Conservation (phyloP, 1,284 basidiomycete genomes). For the Sanghuangporus baumii region DNA sequence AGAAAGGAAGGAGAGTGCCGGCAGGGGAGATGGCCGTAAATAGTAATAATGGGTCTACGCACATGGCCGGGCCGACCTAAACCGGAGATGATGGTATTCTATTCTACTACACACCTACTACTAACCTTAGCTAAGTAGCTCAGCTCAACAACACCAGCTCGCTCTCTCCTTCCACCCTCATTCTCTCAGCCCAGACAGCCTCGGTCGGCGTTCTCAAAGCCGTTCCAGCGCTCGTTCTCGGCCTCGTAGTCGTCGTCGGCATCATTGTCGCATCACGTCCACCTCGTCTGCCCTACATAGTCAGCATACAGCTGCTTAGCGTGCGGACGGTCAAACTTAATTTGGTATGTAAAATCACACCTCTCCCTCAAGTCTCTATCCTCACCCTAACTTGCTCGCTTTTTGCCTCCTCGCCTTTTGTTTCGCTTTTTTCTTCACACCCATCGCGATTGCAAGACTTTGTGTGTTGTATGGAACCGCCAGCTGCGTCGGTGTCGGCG, state of each 20-base stretch:
- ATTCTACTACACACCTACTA: neutral
- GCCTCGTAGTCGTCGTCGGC: neutral
- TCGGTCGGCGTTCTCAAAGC: neutral
- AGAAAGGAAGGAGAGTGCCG: neutral
- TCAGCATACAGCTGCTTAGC: conserved; percentile 6
- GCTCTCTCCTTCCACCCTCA: neutral
- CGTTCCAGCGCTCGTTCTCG: neutral
- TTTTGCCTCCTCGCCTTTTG: conserved; percentile 4
- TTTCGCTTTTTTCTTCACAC: neutral
- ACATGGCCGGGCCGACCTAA: conserved; percentile 2
- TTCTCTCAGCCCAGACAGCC: neutral
- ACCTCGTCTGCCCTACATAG: neutral
- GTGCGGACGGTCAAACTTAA: conserved; percentile 8
- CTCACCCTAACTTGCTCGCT: neutral
- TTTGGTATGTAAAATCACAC: conserved; percentile 19
- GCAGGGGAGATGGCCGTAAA: neutral
- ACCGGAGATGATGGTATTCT: neutral
- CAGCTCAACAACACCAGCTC: neutral
- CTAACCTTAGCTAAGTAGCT: neutral
- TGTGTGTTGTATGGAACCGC: conserved; percentile 19
- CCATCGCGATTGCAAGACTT: neutral
- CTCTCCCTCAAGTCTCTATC: conserved; percentile 12
- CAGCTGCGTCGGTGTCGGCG: conserved; percentile 17
- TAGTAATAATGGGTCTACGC: neutral
- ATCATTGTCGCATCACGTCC: neutral